Conservation (phyloP, 768 basidiomycete species). For the Russula compacta region DNA sequence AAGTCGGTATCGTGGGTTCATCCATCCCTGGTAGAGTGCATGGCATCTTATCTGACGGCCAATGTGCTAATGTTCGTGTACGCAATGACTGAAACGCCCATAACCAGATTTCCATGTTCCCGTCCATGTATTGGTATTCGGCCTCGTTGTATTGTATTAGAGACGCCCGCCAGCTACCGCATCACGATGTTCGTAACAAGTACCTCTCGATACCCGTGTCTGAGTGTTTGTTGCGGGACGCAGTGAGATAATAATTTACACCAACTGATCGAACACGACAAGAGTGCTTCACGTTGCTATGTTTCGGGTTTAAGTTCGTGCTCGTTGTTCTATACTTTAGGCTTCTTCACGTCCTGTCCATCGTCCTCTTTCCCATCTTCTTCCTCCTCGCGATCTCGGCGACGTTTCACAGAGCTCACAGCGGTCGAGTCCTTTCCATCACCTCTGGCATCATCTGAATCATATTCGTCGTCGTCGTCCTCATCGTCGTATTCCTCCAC, state of each 20-base stretch:
- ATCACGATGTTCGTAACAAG: background rate
- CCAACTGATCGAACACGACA: background rate
- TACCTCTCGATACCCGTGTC: background rate
- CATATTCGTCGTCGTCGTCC: background rate
- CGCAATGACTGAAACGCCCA: background rate
- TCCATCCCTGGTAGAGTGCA: background rate
- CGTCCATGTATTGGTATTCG: background rate
- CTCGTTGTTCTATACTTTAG: conserved; percentile 1
- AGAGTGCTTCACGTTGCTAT: background rate
- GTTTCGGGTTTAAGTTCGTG: background rate
- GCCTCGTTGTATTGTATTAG: background rate
- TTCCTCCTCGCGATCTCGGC: background rate
- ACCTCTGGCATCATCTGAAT: background rate
- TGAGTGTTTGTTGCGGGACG: conserved; percentile 1
- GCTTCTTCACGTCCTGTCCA: conserved; percentile 9
- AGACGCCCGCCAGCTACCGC: background rate
- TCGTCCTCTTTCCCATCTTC: background rate
- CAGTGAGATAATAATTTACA: background rate
- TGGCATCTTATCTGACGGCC: background rate
- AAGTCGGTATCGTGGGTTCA: background rate
- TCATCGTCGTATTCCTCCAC: background rate
- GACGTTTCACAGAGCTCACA: conserved; percentile 5
- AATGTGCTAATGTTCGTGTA: background rate
- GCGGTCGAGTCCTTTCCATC: background rate
- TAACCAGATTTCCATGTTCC: background rate